Conservation (phyloP, 371 early-diverging fungal genomes). For the Funneliformis caledonium region DNA sequence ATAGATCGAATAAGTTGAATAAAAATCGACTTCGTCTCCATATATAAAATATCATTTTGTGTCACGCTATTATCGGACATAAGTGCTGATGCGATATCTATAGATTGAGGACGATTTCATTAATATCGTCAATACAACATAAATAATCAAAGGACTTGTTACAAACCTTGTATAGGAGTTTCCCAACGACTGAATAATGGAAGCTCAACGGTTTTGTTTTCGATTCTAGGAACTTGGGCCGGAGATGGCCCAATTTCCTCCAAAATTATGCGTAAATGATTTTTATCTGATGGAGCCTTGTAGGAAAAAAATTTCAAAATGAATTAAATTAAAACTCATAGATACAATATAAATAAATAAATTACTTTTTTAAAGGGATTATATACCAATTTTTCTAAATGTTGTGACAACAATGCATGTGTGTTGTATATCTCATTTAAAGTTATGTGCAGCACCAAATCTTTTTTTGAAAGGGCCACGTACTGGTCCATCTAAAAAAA, state of each 20-base stretch:
- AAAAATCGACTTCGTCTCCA: conserved; percentile 92
- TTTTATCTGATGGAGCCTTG: conserved; percentile 75
- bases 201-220: conserved; percentile 83
- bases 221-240: conserved; percentile 78
- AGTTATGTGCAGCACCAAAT: conserved; percentile 84
- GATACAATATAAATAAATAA: neutral
- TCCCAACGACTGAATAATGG: conserved; percentile 93
- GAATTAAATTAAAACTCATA: neutral
- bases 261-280: conserved; percentile 78
- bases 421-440: conserved; percentile 93
- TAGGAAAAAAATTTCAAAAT: neutral
- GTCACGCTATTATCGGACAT: conserved; percentile 88
- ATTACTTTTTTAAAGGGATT: too few species aligned
- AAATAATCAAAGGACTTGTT: neutral
- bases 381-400: conserved; percentile 70
- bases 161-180: conserved; percentile 78
- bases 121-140: neutral
- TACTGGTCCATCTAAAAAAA: conserved; percentile 88
- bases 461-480: conserved; percentile 91
- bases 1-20: conserved; percentile 90
- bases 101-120: neutral
- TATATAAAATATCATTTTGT: conserved; percentile 90
- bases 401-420: conserved; percentile 79
- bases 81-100: conserved; percentile 44
- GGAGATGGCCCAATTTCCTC: conserved; percentile 83